Percentiles rank a stretch among this genome's conserved stretches.
phyloP scores from a whole-genome alignment of 345 rosid genomes.

The rapeseed (Brassica napus) region DNA sequence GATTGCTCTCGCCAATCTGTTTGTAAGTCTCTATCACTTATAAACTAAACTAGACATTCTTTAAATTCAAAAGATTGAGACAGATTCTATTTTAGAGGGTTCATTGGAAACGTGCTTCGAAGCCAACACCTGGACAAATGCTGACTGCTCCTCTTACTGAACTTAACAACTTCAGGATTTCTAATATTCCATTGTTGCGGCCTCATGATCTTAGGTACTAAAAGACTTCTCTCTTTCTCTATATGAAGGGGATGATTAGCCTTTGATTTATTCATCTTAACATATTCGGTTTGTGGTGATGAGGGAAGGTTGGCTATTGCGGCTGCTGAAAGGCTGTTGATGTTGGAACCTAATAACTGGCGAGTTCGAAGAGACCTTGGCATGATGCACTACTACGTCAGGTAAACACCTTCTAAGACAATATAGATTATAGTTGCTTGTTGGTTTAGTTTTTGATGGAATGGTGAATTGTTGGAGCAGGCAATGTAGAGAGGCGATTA shows the following conservation, averaged over 20 bases:
- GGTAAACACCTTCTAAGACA: conserved; percentile 25
- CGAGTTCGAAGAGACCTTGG: conserved; percentile 82
- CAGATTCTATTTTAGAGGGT: conserved; percentile 60
- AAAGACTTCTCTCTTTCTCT: neutral
- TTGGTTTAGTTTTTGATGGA: neutral
- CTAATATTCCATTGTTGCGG: conserved; percentile 59
- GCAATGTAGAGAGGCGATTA: conserved; percentile 76
- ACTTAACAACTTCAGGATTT: conserved; percentile 44
- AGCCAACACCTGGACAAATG: conserved; percentile 75
- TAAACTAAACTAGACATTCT: neutral
- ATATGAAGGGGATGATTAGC: too few species aligned
- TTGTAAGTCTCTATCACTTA: conserved; percentile 51
- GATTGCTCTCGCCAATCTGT: conserved; percentile 89
- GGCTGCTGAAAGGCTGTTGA: conserved; percentile 85
- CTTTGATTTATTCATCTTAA: too few species aligned
- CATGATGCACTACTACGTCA: conserved; percentile 80
- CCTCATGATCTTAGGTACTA: conserved; percentile 77
- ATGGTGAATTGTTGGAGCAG: conserved; percentile 35
- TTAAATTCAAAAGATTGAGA: conserved; percentile 11
- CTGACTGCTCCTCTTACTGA: conserved; percentile 86
- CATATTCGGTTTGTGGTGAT: conserved; percentile 13
- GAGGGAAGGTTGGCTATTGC: conserved; percentile 69
- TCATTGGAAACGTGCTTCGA: conserved; percentile 89
- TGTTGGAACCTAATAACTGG: conserved; percentile 87
- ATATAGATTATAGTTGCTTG: neutral